Base-by-base conservation (phyloP, 257 asterid genomes). In the Fraxinus pennsylvanica region DNA sequence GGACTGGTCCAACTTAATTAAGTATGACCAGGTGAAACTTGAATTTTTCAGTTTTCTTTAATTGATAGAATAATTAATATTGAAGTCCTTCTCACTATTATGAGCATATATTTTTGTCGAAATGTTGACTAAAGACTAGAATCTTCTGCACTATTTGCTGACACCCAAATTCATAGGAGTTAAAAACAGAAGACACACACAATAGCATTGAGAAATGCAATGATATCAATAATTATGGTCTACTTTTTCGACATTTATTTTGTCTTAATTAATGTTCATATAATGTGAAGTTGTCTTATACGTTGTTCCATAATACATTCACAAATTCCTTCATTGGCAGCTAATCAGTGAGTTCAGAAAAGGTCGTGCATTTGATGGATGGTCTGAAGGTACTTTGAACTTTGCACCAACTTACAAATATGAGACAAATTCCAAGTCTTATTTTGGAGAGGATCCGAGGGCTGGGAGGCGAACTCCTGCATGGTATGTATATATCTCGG, bases 351-450 rank as follows among this genome's bases (percentile, higher is more conserved):
- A 96, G 89, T 77, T 93, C 74, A 93, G 84, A 82, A 92, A 90
- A 81, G 97, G 96, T 35, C 90, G 91, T 68, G 90, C 87, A 71
- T 96, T 96, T 80, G 95, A 92, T 83, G 99, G 99, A 84, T 93
- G 99, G 99, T 92, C 92, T 0, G 99, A 96, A 86, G 99, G 98
- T 74, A 76, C 81, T 69, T 73, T 93, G 81, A 84, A 73, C 83
- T 96, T 96, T 84, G 91, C 97, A 63, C 99, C 99, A 5, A 96
- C 99, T 27, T 96, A 96, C 79, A 96, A 93, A 79, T 96, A 96
- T 72, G 97, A 91, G 81, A 25, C 75, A 10, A 86, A 92, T 81
- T 90, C 99, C 1, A 92, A 88, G 5, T 82, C 89, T 47, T 96
- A 96, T 81, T 13, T 52, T 1, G 92, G 94, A 45, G 91, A 85